Evolutionary conservation across 345 rosid genomes (phyloP), one percentile per base, ranked within the genome.

Genomic region (Salix exigua): DNA sequence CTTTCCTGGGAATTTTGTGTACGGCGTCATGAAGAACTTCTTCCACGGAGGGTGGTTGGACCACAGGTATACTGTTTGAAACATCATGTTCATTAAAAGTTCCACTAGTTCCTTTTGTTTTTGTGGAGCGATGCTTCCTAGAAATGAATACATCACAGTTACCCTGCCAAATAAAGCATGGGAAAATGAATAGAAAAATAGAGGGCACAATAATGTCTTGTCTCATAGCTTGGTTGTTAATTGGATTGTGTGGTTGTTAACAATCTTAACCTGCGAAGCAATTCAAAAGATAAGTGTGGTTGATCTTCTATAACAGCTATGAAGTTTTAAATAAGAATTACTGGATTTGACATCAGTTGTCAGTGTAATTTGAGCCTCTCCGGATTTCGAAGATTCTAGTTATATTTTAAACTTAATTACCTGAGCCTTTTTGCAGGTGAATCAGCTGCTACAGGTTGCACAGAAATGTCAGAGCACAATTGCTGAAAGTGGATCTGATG

Each of bases 1-100:
- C 81, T 96, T 78, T 92, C 94, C 31, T 96, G 99, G 99, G 99
- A 96, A 82, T 96, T 93, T 79, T 96, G 99, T 87, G 94, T 94
- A 13, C 92, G 92, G 6, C 89, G 87, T 28, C 99, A 93, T 83
- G 98, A 96, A 86, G 97, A 96, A 84, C 91, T 96, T 61, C 96
- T 91, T 78, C 99, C 97, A 75, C 94, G 99, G 38, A 93, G 94
- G 73, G 84, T 93, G 84, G 95, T 96, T 83, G 94, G 93, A 53
- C 98, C 99, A 17, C 98, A 96, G 94, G 99, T 96, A 84, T 73
- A 37, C 10, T 77, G 26, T 66, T 30, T 71, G 23, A 58, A 48
- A 66, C 42, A 64, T 30, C 74, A 21, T 68, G 68, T 48, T 84
- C 25, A 70, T 17, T 67, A n/a, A 58, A 23, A 58, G 63, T 23